phyloP scores from a whole-genome alignment of 2,329 filamentous ascomycete genomes.

The Fusarium luffae region DNA sequence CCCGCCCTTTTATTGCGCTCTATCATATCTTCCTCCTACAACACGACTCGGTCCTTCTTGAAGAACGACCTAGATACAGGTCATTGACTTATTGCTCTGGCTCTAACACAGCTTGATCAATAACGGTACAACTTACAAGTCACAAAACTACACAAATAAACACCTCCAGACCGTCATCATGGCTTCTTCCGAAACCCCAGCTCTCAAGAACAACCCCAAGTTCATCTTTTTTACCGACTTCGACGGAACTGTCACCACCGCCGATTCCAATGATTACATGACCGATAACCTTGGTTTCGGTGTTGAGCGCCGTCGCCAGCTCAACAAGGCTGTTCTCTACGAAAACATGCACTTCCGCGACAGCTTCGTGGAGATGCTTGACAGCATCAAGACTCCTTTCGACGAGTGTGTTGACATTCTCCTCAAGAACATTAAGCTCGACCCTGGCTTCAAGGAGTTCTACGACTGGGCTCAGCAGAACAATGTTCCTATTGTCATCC shows the following conservation, averaged over 20 bases:
- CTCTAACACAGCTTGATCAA: neutral
- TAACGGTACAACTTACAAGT: neutral
- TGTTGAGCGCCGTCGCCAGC: slow-evolving; percentile 72
- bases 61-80: neutral
- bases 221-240: slow-evolving; percentile 99
- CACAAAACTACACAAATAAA: neutral
- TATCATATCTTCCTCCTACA: slow-evolving; percentile 29
- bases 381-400: slow-evolving; percentile 84
- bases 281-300: slow-evolving; percentile 95
- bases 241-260: slow-evolving; percentile 90
- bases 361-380: slow-evolving; percentile 91
- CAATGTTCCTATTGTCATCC: slow-evolving; percentile 90
- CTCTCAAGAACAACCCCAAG: slow-evolving; percentile 76
- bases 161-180: slow-evolving; percentile 47
- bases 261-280: slow-evolving; percentile 75
- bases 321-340: slow-evolving; percentile 81
- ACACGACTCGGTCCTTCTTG: slow-evolving; percentile 10
- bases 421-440: slow-evolving; percentile 84
- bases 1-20: slow-evolving; percentile 38
- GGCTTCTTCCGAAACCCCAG: slow-evolving; percentile 64
- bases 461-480: slow-evolving; percentile 82
- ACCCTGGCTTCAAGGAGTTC: slow-evolving; percentile 89
- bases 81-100: neutral
- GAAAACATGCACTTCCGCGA: slow-evolving; percentile 81
- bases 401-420: slow-evolving; percentile 83